Evolutionary conservation across 2,329 filamentous ascomycete species (phyloP).

Genomic region (Botrytis galanthina): DNA sequence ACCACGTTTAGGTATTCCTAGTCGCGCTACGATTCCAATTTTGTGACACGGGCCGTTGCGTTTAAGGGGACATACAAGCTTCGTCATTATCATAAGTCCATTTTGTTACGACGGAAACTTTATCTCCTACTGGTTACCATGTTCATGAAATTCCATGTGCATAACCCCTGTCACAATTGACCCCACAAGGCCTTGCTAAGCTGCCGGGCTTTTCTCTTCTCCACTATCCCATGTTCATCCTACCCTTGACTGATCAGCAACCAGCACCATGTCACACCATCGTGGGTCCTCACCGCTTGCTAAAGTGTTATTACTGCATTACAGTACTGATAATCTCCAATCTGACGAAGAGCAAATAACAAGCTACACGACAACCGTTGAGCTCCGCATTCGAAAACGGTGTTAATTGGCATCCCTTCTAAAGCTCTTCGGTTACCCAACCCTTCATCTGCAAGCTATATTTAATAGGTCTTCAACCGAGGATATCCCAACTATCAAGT

Average conservation of each 20-base stretch:
- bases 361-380: slow-evolving; percentile 18
- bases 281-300: slow-evolving; percentile 20
- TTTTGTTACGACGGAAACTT: slow-evolving; percentile 11
- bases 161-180: slow-evolving; percentile 2
- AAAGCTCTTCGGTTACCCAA: slow-evolving; percentile 5
- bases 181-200: slow-evolving; percentile 18
- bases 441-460: slow-evolving; percentile 5
- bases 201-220: slow-evolving; percentile 2
- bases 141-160: slow-evolving; percentile 11
- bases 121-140: slow-evolving; percentile 17
- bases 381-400: slow-evolving; percentile 20
- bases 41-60: slow-evolving; percentile 20
- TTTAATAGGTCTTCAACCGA: neutral
- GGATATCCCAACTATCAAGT: slow-evolving; percentile 1
- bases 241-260: slow-evolving; percentile 17
- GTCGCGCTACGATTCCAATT: slow-evolving; percentile 11
- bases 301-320: slow-evolving; percentile 16
- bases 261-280: slow-evolving; percentile 18
- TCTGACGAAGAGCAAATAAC: slow-evolving; percentile 8
- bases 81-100: slow-evolving; percentile 11
- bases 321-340: slow-evolving; percentile 17
- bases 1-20: slow-evolving; percentile 7
- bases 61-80: slow-evolving; percentile 17
- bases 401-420: slow-evolving; percentile 12
- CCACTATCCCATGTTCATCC: slow-evolving; percentile 14